These are phyloP conservation scores for Prunus dulcis DNA, from an alignment of 306 rosid species.

Conservation along the genomic window DNA sequence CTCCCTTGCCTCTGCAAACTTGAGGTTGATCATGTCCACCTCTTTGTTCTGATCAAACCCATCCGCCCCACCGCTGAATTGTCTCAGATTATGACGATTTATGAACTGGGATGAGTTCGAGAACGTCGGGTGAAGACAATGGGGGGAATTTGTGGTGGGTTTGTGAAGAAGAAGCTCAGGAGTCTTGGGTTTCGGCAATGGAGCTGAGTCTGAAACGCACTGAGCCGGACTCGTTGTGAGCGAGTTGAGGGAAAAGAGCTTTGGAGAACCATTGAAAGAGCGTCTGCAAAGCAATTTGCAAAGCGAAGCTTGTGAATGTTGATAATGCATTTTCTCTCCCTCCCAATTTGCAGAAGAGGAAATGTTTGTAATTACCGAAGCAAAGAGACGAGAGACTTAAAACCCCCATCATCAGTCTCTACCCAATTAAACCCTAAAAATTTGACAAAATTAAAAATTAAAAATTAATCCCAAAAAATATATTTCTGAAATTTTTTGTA, in stretches of 20 bases:
- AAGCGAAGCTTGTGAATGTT: constrained; percentile 32
- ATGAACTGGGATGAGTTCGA: constrained; percentile 22
- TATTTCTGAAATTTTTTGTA: too few species aligned
- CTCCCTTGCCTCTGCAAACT: constrained; percentile 91
- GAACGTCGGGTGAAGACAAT: constrained; percentile 15
- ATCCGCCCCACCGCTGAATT: constrained; percentile 35
- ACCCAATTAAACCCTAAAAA: not conserved
- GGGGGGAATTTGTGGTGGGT: constrained; percentile 28
- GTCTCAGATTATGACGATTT: constrained; percentile 19
- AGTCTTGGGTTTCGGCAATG: constrained; percentile 23
- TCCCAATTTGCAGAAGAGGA: not conserved
- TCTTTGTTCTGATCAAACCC: constrained; percentile 54
- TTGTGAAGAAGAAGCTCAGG: not conserved
- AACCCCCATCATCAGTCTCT: not conserved
- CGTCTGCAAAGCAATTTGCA: constrained; percentile 27
- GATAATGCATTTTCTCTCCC: constrained; percentile 42
- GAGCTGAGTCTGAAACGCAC: not conserved
- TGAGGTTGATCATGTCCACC: constrained; percentile 88
- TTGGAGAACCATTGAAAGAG: constrained; percentile 23
- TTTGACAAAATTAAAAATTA: too few species aligned
- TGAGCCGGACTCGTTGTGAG: constrained; percentile 9
- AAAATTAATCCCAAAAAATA: too few species aligned
- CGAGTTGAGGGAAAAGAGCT: constrained; percentile 18
- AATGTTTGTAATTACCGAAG: not conserved
- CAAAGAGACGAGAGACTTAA: not conserved